Percentiles rank a stretch among this genome's conserved stretches.
Conservation (phyloP, 371 early-diverging fungal species). For the Syncephalastrum racemosum region DNA sequence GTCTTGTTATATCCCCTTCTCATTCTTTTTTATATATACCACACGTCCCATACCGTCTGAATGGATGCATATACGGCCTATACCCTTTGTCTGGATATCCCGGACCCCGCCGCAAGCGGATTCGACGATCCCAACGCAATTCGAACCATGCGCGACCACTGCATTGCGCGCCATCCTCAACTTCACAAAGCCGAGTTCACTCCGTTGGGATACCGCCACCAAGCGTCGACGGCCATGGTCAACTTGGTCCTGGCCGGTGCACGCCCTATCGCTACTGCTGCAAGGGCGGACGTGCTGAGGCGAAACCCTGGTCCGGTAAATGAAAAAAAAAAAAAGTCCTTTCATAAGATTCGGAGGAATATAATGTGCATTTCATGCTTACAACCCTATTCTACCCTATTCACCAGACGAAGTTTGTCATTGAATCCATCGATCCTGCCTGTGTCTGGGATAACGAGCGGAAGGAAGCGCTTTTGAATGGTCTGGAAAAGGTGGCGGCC, state of each 20-base stretch:
- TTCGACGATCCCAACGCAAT: slow-evolving; percentile 12
- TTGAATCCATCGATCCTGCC: slow-evolving; percentile 12
- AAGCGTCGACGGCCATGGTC: slow-evolving; percentile 3
- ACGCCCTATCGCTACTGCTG: slow-evolving; percentile 7
- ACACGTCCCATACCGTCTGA: not conserved
- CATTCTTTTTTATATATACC: not conserved
- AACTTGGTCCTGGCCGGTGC: slow-evolving; percentile 20
- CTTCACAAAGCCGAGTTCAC: slow-evolving; percentile 16
- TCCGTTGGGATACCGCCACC: not conserved
- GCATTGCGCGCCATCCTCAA: slow-evolving; percentile 14
- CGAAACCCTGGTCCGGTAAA: slow-evolving; percentile 19
- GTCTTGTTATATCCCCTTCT: not conserved
- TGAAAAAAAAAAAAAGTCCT: too few relatives aligned
- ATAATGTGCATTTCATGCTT: too few relatives aligned
- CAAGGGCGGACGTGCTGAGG: slow-evolving; percentile 20
- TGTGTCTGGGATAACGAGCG: slow-evolving; percentile 8
- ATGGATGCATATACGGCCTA: slow-evolving; percentile 20
- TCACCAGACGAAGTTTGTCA: slow-evolving; percentile 9
- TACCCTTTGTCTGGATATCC: slow-evolving; percentile 18
- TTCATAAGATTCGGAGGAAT: too few relatives aligned
- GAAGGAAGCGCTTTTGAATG: slow-evolving; percentile 3
- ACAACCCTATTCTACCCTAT: too few relatives aligned
- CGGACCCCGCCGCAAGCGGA: slow-evolving; percentile 4
- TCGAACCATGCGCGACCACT: slow-evolving; percentile 14
- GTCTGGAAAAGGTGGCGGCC: slow-evolving; percentile 14